Evolutionary conservation across 345 rosid species (phyloP), one percentile per base, ranked within the genome.

Genomic region (Geranium brycei): DNA sequence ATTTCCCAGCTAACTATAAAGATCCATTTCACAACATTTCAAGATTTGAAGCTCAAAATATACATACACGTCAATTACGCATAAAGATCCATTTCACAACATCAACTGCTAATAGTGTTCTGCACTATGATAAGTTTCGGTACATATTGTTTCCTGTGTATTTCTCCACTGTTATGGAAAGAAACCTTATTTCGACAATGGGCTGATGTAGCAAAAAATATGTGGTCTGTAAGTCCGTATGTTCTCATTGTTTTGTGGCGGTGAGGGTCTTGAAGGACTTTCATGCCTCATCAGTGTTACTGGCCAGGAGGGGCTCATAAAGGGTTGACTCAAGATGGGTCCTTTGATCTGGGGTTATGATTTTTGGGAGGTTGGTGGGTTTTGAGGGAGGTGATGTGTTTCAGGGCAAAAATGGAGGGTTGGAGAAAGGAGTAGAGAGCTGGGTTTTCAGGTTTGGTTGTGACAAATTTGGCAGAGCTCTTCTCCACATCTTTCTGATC

Each of bases 361-460:
- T 60, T 64, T 68, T 77, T 0, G 73, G 73, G 62, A 68, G 68
- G 14, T 61, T 72, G 17, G 72, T 60, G 57, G 64, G 59, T 59
- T 61, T 61, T 6, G 53, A 13, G 3, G 12, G 53, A 47, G 53
- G 53, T 47, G 53, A 13, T 47, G 68, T 72, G 76, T 51, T 76
- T 80, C 31, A 72, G 62, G 63, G 84, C 60, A 68, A 91, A 91
- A 62, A 91, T 69, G 16, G 90, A 79, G 4, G 96, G 95, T 66
- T 82, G 81, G 18, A 91, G 90, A 68, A 87, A 91, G 30, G 97
- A 85, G 78, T 88, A 88, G 30, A 91, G 85, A 8, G 88, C 59
- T 16, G 81, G 75, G 57, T 31, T 64, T 57, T 81, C 85, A 58
- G 83, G 60, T 30, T 73, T 19, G 17, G 82, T 61, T 60, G 64